These are phyloP conservation scores for Rhodotorula kratochvilovae DNA, from an alignment of 768 basidiomycete species.

Conservation along the genomic window DNA sequence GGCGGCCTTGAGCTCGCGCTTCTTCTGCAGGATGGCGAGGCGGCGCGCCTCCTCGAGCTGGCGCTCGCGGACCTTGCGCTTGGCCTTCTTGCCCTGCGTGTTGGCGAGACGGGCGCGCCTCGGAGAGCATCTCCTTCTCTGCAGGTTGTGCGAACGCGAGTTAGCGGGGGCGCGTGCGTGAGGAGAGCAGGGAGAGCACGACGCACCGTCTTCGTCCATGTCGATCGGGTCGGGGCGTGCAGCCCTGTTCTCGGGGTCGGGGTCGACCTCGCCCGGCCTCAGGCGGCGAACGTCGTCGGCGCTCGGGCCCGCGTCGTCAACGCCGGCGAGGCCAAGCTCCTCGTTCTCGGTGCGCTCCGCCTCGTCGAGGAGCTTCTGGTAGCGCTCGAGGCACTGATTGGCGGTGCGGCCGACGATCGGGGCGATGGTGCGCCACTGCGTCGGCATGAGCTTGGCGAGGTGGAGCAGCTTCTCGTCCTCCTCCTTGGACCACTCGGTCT, in stretches of 20 bases:
- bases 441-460: slow-evolving; percentile 97
- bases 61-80: slow-evolving; percentile 94
- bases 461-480: slow-evolving; percentile 98
- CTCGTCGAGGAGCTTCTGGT: slow-evolving; percentile 95
- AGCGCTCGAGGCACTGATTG: slow-evolving; percentile 93
- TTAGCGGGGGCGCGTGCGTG: neutral
- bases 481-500: slow-evolving; percentile 99
- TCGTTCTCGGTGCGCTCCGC: slow-evolving; percentile 95
- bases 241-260: slow-evolving; percentile 96
- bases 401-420: slow-evolving; percentile 97
- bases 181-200: too few relatives aligned
- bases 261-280: slow-evolving; percentile 94
- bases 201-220: slow-evolving; percentile 96
- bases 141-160: slow-evolving; percentile 6
- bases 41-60: slow-evolving; percentile 94
- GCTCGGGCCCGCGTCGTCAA: slow-evolving; percentile 71
- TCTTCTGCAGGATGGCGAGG: slow-evolving; percentile 92
- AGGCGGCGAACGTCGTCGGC: slow-evolving; percentile 88
- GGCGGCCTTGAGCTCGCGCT: slow-evolving; percentile 92
- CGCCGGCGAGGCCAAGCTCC: slow-evolving; percentile 84
- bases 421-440: slow-evolving; percentile 98
- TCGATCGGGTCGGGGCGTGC: slow-evolving; percentile 98
- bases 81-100: slow-evolving; percentile 98
- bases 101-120: slow-evolving; percentile 95
- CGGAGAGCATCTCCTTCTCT: slow-evolving; percentile 99